Evolutionary conservation across 148 eudicot genomes (phyloP).

Genomic region (Chenopodium album): DNA sequence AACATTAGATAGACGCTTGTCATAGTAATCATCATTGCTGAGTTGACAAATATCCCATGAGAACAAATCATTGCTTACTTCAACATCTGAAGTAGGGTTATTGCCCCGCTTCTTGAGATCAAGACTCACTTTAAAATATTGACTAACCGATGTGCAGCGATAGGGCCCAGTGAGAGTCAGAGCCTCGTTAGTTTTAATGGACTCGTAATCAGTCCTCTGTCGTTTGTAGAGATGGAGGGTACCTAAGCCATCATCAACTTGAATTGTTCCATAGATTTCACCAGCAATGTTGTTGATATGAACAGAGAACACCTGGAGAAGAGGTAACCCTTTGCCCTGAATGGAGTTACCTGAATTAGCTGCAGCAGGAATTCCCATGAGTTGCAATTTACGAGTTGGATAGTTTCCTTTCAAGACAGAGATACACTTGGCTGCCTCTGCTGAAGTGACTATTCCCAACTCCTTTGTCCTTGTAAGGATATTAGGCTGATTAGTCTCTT

Average conservation of each 20-base stretch:
- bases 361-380: too few relatives aligned
- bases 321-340: constrained; percentile 4
- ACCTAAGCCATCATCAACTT: constrained; percentile 13
- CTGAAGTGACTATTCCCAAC: constrained; percentile 7
- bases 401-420: constrained; percentile 7
- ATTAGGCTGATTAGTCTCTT: neutral
- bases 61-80: neutral
- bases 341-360: neutral
- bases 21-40: neutral
- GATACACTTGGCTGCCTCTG: constrained; percentile 9
- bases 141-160: neutral
- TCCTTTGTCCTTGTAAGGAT: constrained; percentile 5
- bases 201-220: constrained; percentile 9
- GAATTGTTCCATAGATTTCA: constrained; percentile 9
- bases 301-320: constrained; percentile 10
- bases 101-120: constrained; percentile 7
- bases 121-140: neutral
- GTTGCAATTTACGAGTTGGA: neutral
- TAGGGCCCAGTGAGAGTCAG: constrained; percentile 4
- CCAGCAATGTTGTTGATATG: constrained; percentile 1
- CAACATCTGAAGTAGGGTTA: neutral
- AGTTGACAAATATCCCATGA: constrained; percentile 7
- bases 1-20: neutral
- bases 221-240: constrained; percentile 1
- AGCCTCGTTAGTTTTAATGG: neutral